Base-by-base conservation (phyloP, 2,329 filamentous ascomycete genomes). In the Aspergillus pseudoterreus region DNA sequence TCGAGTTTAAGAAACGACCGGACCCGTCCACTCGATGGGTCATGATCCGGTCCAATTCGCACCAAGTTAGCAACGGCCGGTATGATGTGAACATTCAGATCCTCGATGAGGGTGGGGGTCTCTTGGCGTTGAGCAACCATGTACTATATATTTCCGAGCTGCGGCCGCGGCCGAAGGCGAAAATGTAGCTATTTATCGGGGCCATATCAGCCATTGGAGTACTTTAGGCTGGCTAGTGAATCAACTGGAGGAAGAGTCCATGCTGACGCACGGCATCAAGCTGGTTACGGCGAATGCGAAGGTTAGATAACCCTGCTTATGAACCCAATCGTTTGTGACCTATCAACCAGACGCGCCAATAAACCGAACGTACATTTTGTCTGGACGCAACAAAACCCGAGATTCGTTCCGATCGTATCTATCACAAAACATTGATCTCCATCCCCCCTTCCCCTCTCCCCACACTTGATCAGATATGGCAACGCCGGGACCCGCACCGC, bases 1-100 rank as follows among this genome's bases (percentile, higher is more conserved):
- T 61, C 24, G 59, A 61, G 42, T 61, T 62, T 45, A 62, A 62
- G 45, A 56, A 54, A 27, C 58, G 55, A 38, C 58, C 58, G 27
- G 48, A 51, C 19, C 58, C 57, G 33, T 33, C 42, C 6, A 62
- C 52, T 17, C 42, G 55, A 48, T 61, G 54, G 54, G 51, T 61
- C 19, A 52, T 62, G 45, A 50, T 55, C 12, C 49, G 57, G n/a
- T 61, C 60, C 22, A 55, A 58, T 15, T 61, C 60, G 15, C 32
- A 53, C 42, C 52, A 48, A 22, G 55, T 61, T 1, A 33, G 49
- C 9, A 47, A 58, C 21, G 57, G 56, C 32, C 54, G 58, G n/a
- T 61, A 60, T n/a, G 57, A 61, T 45, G 50, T 57, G 22, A 54
- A 53, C 21, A 21, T 61, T 9, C 51, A 61, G 42, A 54, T 62